phyloP scores from a whole-genome alignment of 331 rosid genomes.

The Pyracantha coccinea region DNA sequence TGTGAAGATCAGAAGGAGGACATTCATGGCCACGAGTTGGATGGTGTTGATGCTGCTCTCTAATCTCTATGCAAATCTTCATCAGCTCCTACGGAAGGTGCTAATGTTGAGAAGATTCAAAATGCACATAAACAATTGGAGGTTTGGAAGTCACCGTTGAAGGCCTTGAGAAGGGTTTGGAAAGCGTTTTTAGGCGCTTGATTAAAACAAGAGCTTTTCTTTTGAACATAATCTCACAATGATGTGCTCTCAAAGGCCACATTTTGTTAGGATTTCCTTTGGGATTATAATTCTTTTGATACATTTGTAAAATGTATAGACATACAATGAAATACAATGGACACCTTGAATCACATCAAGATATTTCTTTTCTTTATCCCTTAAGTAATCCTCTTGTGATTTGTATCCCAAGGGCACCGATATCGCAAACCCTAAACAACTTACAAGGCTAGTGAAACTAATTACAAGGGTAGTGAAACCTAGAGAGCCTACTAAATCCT shows the following conservation, averaged over 20 bases:
- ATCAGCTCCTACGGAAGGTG: background rate
- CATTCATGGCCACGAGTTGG: constrained; percentile 26
- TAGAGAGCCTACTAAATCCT: too few species aligned
- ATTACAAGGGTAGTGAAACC: too few species aligned
- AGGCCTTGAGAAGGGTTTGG: constrained; percentile 47
- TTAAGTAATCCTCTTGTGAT: too few species aligned
- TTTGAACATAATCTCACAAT: constrained; percentile 54
- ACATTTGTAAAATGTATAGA: background rate
- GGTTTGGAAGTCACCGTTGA: constrained; percentile 46
- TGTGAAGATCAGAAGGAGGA: constrained; percentile 26
- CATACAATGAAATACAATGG: background rate
- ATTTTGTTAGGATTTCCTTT: constrained; percentile 23
- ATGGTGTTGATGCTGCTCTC: constrained; percentile 32
- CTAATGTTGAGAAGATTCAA: constrained; percentile 23
- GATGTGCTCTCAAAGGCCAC: background rate
- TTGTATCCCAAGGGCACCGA: too few species aligned
- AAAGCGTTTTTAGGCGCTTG: constrained; percentile 43
- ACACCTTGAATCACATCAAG: background rate
- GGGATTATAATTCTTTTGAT: constrained; percentile 13
- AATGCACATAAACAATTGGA: constrained; percentile 21
- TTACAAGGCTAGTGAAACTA: too few species aligned
- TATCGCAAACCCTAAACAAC: too few species aligned
- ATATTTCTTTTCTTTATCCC: background rate
- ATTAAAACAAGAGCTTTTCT: constrained; percentile 48
- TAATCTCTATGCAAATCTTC: background rate